phyloP scores from a whole-genome alignment of 2,329 filamentous ascomycete species.

The Fusarium phyllophilum region DNA sequence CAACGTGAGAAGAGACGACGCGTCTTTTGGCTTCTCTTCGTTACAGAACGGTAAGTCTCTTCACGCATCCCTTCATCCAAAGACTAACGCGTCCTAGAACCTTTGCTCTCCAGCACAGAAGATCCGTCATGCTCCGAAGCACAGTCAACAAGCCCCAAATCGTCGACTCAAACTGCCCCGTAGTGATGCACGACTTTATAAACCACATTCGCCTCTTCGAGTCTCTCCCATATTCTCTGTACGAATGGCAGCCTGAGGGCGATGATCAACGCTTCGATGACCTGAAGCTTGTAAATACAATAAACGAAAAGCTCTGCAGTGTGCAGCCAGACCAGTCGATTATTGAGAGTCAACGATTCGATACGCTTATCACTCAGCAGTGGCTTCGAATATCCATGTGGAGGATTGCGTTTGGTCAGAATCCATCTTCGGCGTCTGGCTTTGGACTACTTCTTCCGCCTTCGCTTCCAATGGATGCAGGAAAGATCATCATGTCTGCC shows the following conservation, averaged over 20 bases:
- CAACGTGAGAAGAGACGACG: conserved; percentile 46
- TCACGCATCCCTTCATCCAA: fast-evolving
- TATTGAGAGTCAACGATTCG: conserved; percentile 48
- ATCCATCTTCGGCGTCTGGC: conserved; percentile 34
- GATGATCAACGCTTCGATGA: conserved; percentile 34
- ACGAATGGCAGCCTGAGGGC: conserved; percentile 45
- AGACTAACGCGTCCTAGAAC: conserved; percentile 28
- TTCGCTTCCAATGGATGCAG: conserved; percentile 45
- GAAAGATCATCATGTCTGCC: conserved; percentile 43
- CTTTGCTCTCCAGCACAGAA: conserved; percentile 46
- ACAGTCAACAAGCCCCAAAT: conserved; percentile 46
- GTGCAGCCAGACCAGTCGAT: conserved; percentile 44
- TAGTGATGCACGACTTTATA: conserved; percentile 49
- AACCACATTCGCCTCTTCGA: conserved; percentile 49
- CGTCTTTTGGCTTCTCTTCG: conserved; percentile 50
- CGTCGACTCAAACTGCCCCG: conserved; percentile 46
- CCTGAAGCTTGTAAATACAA: conserved; percentile 37
- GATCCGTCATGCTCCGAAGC: conserved; percentile 45
- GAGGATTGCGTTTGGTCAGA: conserved; percentile 45
- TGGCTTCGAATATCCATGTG: conserved; percentile 49
- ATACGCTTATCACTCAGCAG: conserved; percentile 48
- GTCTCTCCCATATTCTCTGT: conserved; percentile 42
- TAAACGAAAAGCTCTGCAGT: conserved; percentile 44
- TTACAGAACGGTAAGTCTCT: conserved; percentile 42
- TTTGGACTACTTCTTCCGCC: conserved; percentile 34